Base-by-base conservation (phyloP, 352 stramenopile species). In the Phytophthora sansomeana region DNA sequence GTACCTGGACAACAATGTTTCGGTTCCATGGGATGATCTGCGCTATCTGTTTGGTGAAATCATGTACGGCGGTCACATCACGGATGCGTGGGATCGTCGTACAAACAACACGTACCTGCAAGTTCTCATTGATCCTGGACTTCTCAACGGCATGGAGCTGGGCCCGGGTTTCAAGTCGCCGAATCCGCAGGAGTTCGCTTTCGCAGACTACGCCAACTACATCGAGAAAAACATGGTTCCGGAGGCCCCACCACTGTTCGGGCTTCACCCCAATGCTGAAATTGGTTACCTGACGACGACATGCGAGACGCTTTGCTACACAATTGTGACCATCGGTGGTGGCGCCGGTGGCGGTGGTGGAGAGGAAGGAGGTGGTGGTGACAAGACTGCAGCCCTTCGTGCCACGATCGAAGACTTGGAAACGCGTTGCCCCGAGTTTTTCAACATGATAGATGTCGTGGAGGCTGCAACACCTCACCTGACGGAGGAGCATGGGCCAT, bases 1-100 rank as follows among this genome's bases (percentile, higher is more conserved):
- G 53, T 98, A 98, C 71, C 67, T 99, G 60, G 92, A 98, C 78
- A 96, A 95, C 74, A 98, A 97, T 60, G 67, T 73, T 6, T 83
- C 71, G 43, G 90, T 98, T 47, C 95, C 95, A 11, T 99, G 95
- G 95, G 93, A 98, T 72, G 96, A 99, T 77, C 65, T 99, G 6
- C 89, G 96, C 13, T 98, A 98, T 68, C 91, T 98, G 42, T 98
- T 98, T 68, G 95, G 95, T 29, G 95, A 98, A 74, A 98, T 98
- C 77, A 98, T 98, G 95, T 98, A 98, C 76, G 95, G 95, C 32
- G 95, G 95, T 9, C 95, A 98, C 66, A 98, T 98, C 59, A 98
- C 95, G 10, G 95, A 98, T 60, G 90, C 95, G 9, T 98, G 95
- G 95, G 95, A 98, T 75, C 91, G 95, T 29, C 89, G 95, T 48